Evolutionary conservation across 805 yeast species (phyloP).

Genomic region (Lipomyces yamadae): DNA sequence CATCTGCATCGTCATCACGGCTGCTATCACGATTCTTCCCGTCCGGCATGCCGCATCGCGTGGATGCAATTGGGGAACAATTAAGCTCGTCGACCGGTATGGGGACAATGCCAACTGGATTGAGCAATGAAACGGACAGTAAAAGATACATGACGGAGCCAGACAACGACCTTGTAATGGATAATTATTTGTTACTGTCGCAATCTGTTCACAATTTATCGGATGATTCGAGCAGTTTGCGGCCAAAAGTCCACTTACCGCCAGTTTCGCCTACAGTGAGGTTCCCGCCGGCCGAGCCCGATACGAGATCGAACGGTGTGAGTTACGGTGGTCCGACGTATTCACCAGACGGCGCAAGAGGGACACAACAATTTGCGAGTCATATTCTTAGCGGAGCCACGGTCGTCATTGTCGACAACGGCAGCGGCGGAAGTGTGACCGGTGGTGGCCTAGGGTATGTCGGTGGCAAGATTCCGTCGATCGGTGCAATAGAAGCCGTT

Average conservation of each 20-base stretch:
- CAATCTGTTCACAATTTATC: slow-evolving; percentile 32
- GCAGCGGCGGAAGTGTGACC: neutral
- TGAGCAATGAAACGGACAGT: neutral
- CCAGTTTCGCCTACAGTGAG: slow-evolving; percentile 13
- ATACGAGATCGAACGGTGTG: neutral
- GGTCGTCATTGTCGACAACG: slow-evolving; percentile 11
- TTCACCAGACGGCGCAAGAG: neutral
- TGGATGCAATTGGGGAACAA: neutral
- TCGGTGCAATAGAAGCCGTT: slow-evolving; percentile 33
- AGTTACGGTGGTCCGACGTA: slow-evolving; percentile 7
- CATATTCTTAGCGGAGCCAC: slow-evolving; percentile 10
- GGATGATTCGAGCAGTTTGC: slow-evolving; percentile 26
- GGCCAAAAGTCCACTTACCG: slow-evolving; percentile 35
- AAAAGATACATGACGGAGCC: neutral
- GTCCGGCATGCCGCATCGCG: slow-evolving; percentile 14
- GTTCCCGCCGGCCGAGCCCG: neutral
- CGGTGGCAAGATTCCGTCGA: slow-evolving; percentile 28
- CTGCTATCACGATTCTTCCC: slow-evolving; percentile 34
- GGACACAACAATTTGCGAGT: slow-evolving; percentile 5
- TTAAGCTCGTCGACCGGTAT: slow-evolving; percentile 3
- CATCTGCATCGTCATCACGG: slow-evolving; percentile 22
- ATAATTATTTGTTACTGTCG: slow-evolving; percentile 19
- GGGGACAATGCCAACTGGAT: slow-evolving; percentile 5
- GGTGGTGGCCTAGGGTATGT: slow-evolving; percentile 18
- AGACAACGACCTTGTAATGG: slow-evolving; percentile 1